phyloP scores from a whole-genome alignment of 257 asterid species.

The Solanum habrochaites region DNA sequence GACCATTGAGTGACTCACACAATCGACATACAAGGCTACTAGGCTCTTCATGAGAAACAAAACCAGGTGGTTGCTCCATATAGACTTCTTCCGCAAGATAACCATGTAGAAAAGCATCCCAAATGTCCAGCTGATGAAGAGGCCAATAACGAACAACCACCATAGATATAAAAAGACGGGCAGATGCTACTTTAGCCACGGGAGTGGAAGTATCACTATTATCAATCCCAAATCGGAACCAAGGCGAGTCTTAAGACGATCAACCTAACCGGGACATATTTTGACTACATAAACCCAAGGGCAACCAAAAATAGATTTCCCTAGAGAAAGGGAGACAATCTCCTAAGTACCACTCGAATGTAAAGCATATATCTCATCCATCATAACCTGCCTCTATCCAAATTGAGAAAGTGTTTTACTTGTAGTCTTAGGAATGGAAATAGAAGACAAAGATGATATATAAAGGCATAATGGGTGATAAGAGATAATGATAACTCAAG shows the following conservation, averaged over 20 bases:
- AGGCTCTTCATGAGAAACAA: neutral
- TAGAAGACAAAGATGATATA: neutral
- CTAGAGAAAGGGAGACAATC: neutral
- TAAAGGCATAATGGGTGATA: neutral
- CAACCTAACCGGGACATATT: neutral
- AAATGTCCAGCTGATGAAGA: neutral
- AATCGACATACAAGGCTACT: neutral
- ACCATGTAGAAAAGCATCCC: neutral
- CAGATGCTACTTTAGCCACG: neutral
- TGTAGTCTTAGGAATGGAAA: neutral
- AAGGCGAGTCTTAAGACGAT: neutral
- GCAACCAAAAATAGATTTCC: neutral
- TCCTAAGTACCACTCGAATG: neutral
- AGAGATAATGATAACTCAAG: neutral
- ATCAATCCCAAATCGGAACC: neutral
- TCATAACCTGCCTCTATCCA: neutral
- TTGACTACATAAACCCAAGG: neutral
- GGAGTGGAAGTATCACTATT: neutral
- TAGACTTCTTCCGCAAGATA: neutral
- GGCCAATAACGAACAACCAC: neutral
- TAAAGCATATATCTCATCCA: neutral
- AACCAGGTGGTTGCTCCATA: neutral
- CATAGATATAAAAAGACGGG: neutral
- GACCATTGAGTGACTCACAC: neutral
- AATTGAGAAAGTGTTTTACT: neutral